Conservation (phyloP, 495 filamentous ascomycete genomes). For the Pseudomonodictys pantanalensis region DNA sequence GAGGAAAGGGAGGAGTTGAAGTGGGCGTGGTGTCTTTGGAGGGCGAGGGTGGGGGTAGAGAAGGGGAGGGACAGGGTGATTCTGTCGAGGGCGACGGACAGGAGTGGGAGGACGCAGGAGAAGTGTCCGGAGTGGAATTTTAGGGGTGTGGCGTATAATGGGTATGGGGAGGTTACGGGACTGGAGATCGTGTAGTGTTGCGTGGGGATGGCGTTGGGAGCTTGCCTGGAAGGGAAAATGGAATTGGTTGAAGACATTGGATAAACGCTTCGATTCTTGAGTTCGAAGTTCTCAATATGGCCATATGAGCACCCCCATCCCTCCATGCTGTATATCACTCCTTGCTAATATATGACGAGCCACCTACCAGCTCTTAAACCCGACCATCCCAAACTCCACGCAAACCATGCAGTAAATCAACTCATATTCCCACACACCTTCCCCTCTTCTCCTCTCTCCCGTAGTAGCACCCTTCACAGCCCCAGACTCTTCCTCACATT, state of each 20-base stretch:
- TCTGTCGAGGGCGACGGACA: slow-evolving; percentile 54
- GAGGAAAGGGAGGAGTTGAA: slow-evolving; percentile 35
- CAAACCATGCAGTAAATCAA: slow-evolving; percentile 1
- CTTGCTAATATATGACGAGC: too few relatives aligned
- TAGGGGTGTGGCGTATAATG: slow-evolving; percentile 60
- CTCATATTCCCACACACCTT: neutral
- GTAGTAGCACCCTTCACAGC: slow-evolving; percentile 30
- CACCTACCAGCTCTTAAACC: too few relatives aligned
- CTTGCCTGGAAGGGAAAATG: too few relatives aligned
- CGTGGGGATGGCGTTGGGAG: too few relatives aligned
- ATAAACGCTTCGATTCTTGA: too few relatives aligned
- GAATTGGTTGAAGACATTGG: too few relatives aligned
- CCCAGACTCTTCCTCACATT: slow-evolving; percentile 69
- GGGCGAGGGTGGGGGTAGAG: slow-evolving; percentile 37
- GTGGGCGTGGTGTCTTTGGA: slow-evolving; percentile 55
- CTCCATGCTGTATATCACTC: too few relatives aligned
- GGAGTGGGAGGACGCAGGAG: slow-evolving; percentile 49
- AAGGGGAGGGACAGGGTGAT: slow-evolving; percentile 42
- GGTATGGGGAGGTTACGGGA: slow-evolving; percentile 54
- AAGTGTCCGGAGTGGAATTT: slow-evolving; percentile 55
- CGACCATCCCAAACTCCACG: neutral
- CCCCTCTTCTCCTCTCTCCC: neutral
- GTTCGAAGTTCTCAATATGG: too few relatives aligned
- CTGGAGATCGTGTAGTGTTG: slow-evolving; percentile 34
- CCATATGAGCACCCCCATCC: too few relatives aligned